Evolutionary conservation across 495 filamentous ascomycete genomes (phyloP), one percentile per base, ranked within the genome.

Genomic region (Podospora appendiculata): DNA sequence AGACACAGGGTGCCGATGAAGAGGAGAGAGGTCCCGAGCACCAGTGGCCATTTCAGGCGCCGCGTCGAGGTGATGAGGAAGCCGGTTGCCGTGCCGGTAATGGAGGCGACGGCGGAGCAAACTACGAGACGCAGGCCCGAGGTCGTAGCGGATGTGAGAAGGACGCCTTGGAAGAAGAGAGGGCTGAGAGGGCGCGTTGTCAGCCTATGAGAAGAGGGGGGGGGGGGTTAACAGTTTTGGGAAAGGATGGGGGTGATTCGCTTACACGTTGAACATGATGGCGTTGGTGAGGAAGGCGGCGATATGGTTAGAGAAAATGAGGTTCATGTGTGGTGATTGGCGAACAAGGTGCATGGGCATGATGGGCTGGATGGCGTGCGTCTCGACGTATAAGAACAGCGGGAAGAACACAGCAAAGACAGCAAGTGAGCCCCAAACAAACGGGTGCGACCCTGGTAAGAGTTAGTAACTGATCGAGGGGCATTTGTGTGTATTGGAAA

Each of bases 101-200:
- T 45, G 10, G 85, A 86, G 38, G 80, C 67, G 0, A 79, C 77
- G 11, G 80, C 53, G 1, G 81, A 80, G 32, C 82, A 79, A 39
- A 80, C 69, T 9, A 88, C 70, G 43, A 92, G 81, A 41, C 84
- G 77, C 4, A 89, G 75, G 10, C 88, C 88, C 1, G 88, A 89
- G 14, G 73, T 73, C 8, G 87, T 87, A 19, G 88, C 83, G 17
- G 72, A 78, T 11, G 85, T 81, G 40, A 89, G 77, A 56, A 87
- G 83, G 44, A 90, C 86, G 32, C 83, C 86, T 65, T 90, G 86
- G 69, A 90, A 92, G 71, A 83, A 92, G 17, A 92, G 70, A 0
- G 87, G 87, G 13, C 68, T 71, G 49, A n/a, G 49, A 13, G 43
- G 35, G 45, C 14, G 56, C 18, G 45, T 14, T 11, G 25, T 47